phyloP scores from a whole-genome alignment of 2,329 filamentous ascomycete genomes.

The Fusarium haematococcum region DNA sequence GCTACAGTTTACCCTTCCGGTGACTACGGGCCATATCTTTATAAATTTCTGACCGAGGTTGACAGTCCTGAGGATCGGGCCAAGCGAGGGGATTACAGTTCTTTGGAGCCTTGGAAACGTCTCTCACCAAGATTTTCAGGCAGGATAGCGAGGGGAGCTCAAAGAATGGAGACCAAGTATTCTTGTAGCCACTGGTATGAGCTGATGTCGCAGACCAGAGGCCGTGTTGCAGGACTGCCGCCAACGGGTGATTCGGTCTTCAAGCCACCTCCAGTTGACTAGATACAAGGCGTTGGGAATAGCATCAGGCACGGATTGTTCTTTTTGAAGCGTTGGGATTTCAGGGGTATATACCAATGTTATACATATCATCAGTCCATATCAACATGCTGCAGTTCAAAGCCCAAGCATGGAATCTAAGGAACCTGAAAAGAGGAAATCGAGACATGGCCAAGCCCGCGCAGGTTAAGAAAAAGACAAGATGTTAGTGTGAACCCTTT shows the following conservation, averaged over 20 bases:
- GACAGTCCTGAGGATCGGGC: neutral
- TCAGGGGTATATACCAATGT: neutral
- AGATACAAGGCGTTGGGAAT: neutral
- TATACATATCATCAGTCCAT: neutral
- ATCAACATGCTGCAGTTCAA: no score
- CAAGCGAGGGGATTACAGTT: neutral
- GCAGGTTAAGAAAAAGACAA: no score
- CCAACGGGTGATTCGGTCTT: neutral
- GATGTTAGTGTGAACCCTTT: no score
- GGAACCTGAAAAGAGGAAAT: no score
- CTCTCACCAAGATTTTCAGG: neutral
- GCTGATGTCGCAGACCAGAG: neutral
- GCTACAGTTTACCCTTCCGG: neutral
- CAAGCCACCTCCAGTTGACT: neutral
- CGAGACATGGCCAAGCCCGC: no score
- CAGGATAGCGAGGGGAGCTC: neutral
- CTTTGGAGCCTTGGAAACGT: neutral
- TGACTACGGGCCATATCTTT: neutral
- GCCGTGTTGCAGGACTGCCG: neutral
- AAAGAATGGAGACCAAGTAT: neutral
- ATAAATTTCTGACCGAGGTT: neutral
- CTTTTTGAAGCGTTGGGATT: neutral
- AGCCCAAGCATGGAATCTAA: no score
- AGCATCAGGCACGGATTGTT: neutral
- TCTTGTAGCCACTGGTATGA: neutral